Evolutionary conservation across 495 filamentous ascomycete species (phyloP).

Genomic region (Aspergillus heteromorphus): DNA sequence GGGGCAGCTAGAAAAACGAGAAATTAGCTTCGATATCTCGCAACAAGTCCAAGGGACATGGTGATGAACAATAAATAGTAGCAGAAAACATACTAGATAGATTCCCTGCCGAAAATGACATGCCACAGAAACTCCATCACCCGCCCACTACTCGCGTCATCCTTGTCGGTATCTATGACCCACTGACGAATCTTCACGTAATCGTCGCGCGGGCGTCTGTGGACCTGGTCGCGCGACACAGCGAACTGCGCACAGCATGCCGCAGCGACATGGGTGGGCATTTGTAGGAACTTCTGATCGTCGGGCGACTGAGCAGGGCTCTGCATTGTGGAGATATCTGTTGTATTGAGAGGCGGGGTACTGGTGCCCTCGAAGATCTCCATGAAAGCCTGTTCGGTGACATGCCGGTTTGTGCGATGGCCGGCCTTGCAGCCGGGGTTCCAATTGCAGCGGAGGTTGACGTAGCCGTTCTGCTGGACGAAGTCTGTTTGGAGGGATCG

Average conservation of each 20-base stretch:
- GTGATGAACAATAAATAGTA: too few relatives aligned
- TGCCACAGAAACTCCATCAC: slow-evolving; percentile 74
- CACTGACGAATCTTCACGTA: slow-evolving; percentile 63
- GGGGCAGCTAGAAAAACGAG: slow-evolving; percentile 32
- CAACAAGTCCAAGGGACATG: not conserved
- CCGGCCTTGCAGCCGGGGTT: slow-evolving; percentile 54
- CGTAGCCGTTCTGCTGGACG: slow-evolving; percentile 53
- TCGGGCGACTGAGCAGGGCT: not conserved
- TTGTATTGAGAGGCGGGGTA: slow-evolving; percentile 42
- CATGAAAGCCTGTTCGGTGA: slow-evolving; percentile 47
- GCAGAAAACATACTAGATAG: slow-evolving; percentile 46
- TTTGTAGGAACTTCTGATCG: slow-evolving; percentile 19
- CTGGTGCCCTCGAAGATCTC: slow-evolving; percentile 51
- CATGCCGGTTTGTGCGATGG: slow-evolving; percentile 50
- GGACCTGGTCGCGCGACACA: slow-evolving; percentile 49
- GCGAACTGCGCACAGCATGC: slow-evolving; percentile 68
- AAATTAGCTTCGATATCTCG: slow-evolving; percentile 4
- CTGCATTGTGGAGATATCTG: slow-evolving; percentile 19
- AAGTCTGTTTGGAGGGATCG: slow-evolving; percentile 45
- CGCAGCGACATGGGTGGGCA: slow-evolving; percentile 33
- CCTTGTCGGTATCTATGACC: slow-evolving; percentile 54
- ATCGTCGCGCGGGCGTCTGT: slow-evolving; percentile 47
- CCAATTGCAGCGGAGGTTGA: slow-evolving; percentile 64
- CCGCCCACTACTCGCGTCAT: slow-evolving; percentile 60
- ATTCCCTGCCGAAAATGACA: slow-evolving; percentile 53